A percentile compares a stretch with the other conserved stretches of the same genome.
phyloP scores from a whole-genome alignment of 495 filamentous ascomycete genomes.

The Hypoxylon lienhwacheense region DNA sequence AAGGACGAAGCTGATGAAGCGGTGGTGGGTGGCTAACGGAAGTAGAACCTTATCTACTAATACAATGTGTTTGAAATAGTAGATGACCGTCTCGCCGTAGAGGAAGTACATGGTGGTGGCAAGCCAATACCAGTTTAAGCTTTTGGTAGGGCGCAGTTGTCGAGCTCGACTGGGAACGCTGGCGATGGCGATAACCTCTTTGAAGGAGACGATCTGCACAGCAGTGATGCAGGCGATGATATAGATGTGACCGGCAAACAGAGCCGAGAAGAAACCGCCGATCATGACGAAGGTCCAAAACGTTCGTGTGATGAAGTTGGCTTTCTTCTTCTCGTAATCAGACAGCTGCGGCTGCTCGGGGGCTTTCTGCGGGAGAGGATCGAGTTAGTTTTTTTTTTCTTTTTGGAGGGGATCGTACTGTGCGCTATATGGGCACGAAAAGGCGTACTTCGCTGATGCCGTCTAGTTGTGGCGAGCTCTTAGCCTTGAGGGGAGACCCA shows the following conservation, averaged over 20 bases:
- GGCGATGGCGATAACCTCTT: slow-evolving; percentile 98
- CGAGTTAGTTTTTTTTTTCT: slow-evolving; percentile 32
- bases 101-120: slow-evolving; percentile 99
- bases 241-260: slow-evolving; percentile 97
- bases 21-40: slow-evolving; percentile 94
- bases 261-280: slow-evolving; percentile 80
- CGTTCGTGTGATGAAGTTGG: slow-evolving; percentile 94
- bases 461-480: slow-evolving; percentile 44
- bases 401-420: slow-evolving; percentile 23
- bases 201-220: slow-evolving; percentile 96
- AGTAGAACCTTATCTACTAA: slow-evolving; percentile 90
- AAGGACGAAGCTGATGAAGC: slow-evolving; percentile 97
- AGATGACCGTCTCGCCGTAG: slow-evolving; percentile 98
- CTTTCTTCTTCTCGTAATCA: slow-evolving; percentile 98
- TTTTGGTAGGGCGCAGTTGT: slow-evolving; percentile 90
- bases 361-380: slow-evolving; percentile 35
- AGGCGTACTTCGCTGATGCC: slow-evolving; percentile 44
- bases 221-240: slow-evolving; percentile 89
- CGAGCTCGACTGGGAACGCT: slow-evolving; percentile 89
- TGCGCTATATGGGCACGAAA: not conserved
- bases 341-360: slow-evolving; percentile 42
- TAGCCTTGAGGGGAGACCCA: slow-evolving; percentile 51
- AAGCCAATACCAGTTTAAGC: slow-evolving; percentile 97
- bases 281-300: slow-evolving; percentile 99
- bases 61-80: slow-evolving; percentile 99